Evolutionary conservation across 2,329 filamentous ascomycete genomes (phyloP).

Genomic region (Ceratocystis ficicola): DNA sequence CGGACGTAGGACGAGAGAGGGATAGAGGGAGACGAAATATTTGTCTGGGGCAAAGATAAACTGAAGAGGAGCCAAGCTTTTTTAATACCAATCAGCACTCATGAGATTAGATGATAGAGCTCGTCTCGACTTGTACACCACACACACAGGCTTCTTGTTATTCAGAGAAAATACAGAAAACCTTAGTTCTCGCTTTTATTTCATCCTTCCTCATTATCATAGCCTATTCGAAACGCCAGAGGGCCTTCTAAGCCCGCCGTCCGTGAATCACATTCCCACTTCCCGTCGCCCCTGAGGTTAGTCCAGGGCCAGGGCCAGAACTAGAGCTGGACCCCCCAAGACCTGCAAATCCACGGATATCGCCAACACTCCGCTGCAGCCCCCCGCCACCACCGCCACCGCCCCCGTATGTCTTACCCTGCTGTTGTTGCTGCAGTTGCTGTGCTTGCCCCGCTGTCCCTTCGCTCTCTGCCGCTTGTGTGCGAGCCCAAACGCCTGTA

Average conservation of each 20-base stretch:
- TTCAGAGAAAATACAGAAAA: neutral
- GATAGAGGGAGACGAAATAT: neutral
- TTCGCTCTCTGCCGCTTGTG: neutral
- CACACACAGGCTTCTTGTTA: neutral
- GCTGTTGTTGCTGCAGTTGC: neutral
- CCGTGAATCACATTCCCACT: slow-evolving; percentile 8
- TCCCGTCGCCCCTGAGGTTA: neutral
- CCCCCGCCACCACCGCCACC: neutral
- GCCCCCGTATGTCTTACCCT: neutral
- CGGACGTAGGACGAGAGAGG: slow-evolving; percentile 43
- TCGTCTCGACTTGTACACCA: too few relatives aligned
- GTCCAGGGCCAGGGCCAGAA: neutral
- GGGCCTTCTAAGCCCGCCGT: slow-evolving; percentile 10
- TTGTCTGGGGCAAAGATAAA: too few relatives aligned
- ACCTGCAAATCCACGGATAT: neutral
- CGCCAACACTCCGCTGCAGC: neutral
- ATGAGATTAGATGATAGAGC: too few relatives aligned
- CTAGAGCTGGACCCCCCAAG: neutral
- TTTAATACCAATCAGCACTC: too few relatives aligned
- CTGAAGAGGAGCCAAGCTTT: too few relatives aligned
- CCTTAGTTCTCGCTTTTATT: too few relatives aligned
- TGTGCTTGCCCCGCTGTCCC: neutral
- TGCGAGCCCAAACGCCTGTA: slow-evolving; percentile 13
- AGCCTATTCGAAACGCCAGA: neutral
- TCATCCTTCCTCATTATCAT: too few relatives aligned